phyloP scores from a whole-genome alignment of 1,284 basidiomycete species.

The Cryptococcus hybrid region DNA sequence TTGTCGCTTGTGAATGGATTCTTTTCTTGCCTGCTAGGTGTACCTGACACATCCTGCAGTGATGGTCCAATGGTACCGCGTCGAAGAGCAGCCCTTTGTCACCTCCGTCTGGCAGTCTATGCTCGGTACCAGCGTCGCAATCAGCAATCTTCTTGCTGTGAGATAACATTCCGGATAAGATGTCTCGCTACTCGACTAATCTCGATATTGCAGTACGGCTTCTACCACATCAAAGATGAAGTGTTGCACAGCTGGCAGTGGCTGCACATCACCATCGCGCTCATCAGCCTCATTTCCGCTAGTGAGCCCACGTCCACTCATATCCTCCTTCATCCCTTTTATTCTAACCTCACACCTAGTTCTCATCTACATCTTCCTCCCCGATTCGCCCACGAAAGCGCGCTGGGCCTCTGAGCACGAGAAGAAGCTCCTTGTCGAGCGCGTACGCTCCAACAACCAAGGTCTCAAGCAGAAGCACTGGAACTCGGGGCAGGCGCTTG shows the following conservation, averaged over 20 bases:
- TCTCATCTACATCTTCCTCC: constrained; percentile 25
- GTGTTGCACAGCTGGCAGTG: constrained; percentile 33
- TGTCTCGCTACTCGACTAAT: not conserved
- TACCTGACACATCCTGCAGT: constrained; percentile 4
- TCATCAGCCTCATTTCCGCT: constrained; percentile 18
- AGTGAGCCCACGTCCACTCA: constrained; percentile 9
- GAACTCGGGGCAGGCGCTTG: constrained; percentile 25
- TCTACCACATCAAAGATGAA: constrained; percentile 22
- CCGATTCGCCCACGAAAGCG: constrained; percentile 30
- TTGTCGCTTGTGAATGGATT: constrained; percentile 18
- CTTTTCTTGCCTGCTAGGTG: not conserved
- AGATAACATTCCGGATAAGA: not conserved
- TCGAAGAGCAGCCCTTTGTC: constrained; percentile 22
- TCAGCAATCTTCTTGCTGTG: constrained; percentile 7
- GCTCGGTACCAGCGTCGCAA: constrained; percentile 9
- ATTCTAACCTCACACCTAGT: constrained; percentile 3
- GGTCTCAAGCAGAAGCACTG: constrained; percentile 33
- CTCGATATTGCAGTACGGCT: constrained; percentile 17
- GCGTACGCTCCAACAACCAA: constrained; percentile 38
- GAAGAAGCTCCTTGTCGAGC: constrained; percentile 31
- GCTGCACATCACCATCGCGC: constrained; percentile 23
- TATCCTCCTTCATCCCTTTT: not conserved
- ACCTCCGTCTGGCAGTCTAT: constrained; percentile 19
- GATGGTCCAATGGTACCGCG: constrained; percentile 27
- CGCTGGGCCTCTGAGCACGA: constrained; percentile 29